Base-by-base conservation (phyloP, 495 filamentous ascomycete species). In the Immersiella caudata region DNA sequence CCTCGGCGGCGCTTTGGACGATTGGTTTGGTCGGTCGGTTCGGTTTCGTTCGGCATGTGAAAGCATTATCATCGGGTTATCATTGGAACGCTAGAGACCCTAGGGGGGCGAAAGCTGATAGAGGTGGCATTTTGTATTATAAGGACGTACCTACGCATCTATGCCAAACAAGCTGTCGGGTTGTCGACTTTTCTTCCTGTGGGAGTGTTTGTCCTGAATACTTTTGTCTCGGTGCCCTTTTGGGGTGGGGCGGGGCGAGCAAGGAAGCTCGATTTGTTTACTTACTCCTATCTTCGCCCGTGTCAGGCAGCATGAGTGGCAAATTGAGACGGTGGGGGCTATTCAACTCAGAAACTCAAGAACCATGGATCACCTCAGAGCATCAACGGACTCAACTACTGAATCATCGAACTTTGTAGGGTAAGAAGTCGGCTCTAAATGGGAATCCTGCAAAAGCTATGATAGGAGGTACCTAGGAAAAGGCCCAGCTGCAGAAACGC, bases 401-500 rank as follows among this genome's bases (percentile, higher is more conserved):
- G 5, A 36, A 5, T 36, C 33, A 12, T 36, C 6, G 12, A 36
- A 12, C 5, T 12, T 36, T 36, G 40, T 46, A 46, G 40, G 40
- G 11, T 6, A 46, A 14, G 5, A 46, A 46, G 40, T 46, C 40
- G 40, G 40, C 40, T 46, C 40, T 46, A 46, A 36, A 46, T 46
- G 40, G 40, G 40, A 46, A 46, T 46, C 40, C 40, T 46, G 40
- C 40, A 14, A 46, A 2, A 46, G 54, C 11, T 26, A 57, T 16
- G 22, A 26, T 57, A 57, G 54, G 21, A 55, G 52, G 52, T 14
- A 55, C 52, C 52, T 26, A 24, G 52, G 52, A 26, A 22, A 22
- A 57, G 54, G 26, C 26, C 29, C 29, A 35, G 21, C 22, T 60
- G 29, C 57, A 40, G 18, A 36, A 60, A 60, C 26, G 16, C 57